Conservation (phyloP, 345 rosid species). For the Sonneratia alba region DNA sequence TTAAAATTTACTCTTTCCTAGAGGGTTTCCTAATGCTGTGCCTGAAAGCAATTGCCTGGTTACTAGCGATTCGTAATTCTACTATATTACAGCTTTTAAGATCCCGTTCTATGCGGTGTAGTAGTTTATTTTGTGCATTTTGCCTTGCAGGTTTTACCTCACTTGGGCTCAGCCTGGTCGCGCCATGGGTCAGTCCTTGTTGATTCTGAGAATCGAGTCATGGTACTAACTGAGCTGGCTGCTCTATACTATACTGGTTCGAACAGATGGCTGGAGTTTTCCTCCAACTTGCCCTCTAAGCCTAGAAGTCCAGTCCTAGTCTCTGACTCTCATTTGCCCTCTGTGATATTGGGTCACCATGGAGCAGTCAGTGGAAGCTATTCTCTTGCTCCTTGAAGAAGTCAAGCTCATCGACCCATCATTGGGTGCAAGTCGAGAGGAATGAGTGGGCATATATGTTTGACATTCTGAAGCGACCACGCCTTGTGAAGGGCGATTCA, state of each 20-base stretch:
- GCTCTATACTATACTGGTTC: slow-evolving; percentile 53
- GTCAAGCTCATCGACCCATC: slow-evolving; percentile 26
- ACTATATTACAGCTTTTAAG: background rate
- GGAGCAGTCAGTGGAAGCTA: slow-evolving; percentile 85
- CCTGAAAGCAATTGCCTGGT: background rate
- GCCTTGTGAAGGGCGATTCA: slow-evolving; percentile 43
- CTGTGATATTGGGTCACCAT: slow-evolving; percentile 84
- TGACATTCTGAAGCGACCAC: slow-evolving; percentile 72
- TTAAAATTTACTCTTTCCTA: background rate
- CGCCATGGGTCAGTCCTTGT: slow-evolving; percentile 74
- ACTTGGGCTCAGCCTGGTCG: slow-evolving; percentile 94
- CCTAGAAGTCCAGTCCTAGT: slow-evolving; percentile 70
- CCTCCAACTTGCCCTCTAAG: slow-evolving; percentile 75
- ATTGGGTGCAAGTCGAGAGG: slow-evolving; percentile 70
- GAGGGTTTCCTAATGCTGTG: background rate
- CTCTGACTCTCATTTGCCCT: slow-evolving; percentile 52
- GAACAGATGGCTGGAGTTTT: slow-evolving; percentile 55
- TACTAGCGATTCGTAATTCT: too few relatives aligned
- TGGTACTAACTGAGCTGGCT: slow-evolving; percentile 74
- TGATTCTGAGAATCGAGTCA: slow-evolving; percentile 55
- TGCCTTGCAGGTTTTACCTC: slow-evolving; percentile 42
- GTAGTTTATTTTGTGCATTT: background rate
- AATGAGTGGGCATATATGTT: slow-evolving; percentile 82
- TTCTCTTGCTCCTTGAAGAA: slow-evolving; percentile 39
- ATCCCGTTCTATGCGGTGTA: background rate